These are phyloP conservation scores for Venturia oleaginea DNA, from an alignment of 2,329 filamentous ascomycete genomes.

Conservation along the genomic window DNA sequence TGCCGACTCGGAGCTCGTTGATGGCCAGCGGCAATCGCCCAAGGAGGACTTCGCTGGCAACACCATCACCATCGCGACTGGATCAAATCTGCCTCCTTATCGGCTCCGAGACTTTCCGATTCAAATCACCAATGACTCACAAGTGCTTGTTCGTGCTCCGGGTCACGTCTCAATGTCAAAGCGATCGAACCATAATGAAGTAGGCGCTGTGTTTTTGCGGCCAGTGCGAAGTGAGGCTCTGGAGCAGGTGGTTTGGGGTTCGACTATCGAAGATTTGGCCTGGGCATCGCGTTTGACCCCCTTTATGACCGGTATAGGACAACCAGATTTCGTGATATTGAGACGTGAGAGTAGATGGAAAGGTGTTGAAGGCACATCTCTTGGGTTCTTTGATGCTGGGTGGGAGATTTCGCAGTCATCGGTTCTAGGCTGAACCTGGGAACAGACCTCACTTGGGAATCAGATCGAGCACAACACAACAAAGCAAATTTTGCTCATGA, in stretches of 20 bases:
- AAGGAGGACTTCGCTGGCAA: slow-evolving; percentile 30
- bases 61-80: slow-evolving; percentile 33
- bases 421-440: slow-evolving; percentile 7
- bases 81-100: slow-evolving; percentile 19
- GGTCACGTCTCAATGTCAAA: neutral
- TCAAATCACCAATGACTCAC: slow-evolving; percentile 15
- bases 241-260: slow-evolving; percentile 49
- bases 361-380: slow-evolving; percentile 43
- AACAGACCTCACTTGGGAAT: slow-evolving; percentile 31
- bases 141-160: neutral
- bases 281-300: slow-evolving; percentile 46
- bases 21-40: slow-evolving; percentile 2
- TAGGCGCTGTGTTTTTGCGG: slow-evolving; percentile 42
- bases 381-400: slow-evolving; percentile 47
- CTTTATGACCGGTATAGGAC: slow-evolving; percentile 46
- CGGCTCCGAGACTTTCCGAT: slow-evolving; percentile 24
- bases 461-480: neutral
- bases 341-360: slow-evolving; percentile 39
- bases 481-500: neutral
- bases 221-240: slow-evolving; percentile 39
- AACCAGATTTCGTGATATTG: slow-evolving; percentile 48
- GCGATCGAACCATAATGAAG: neutral
- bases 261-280: slow-evolving; percentile 36
- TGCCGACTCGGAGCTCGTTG: slow-evolving; percentile 39
- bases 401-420: slow-evolving; percentile 38